Evolutionary conservation across 2,329 filamentous ascomycete species (phyloP).

Genomic region (Teratosphaeria nubilosa): DNA sequence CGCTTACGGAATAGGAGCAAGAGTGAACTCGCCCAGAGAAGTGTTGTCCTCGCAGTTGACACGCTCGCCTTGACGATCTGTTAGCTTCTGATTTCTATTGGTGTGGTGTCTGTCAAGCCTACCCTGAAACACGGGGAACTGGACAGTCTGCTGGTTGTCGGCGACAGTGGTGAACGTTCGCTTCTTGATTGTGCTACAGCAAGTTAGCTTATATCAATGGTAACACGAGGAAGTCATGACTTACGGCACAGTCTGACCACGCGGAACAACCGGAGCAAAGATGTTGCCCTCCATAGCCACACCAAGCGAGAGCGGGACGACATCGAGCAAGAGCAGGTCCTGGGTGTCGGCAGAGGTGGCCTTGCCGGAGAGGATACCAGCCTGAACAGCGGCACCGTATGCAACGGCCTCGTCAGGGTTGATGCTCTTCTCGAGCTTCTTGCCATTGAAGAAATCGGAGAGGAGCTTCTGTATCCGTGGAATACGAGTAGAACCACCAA

Average conservation of each 20-base stretch:
- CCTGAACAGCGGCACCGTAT: conserved; percentile 97
- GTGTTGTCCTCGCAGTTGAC: conserved; percentile 99
- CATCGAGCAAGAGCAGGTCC: conserved; percentile 91
- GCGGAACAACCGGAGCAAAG: conserved; percentile 82
- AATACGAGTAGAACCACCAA: conserved; percentile 98
- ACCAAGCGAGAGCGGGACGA: conserved; percentile 91
- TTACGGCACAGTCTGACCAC: conserved; percentile 35
- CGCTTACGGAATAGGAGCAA: conserved; percentile 51
- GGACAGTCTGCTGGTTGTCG: conserved; percentile 47
- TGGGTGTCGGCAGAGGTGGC: conserved; percentile 88
- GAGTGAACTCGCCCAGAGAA: conserved; percentile 89
- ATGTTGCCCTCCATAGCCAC: conserved; percentile 99
- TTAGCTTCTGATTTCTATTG: neutral
- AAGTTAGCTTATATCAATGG: conserved; percentile 1
- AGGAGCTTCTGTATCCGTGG: conserved; percentile 98
- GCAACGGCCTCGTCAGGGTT: conserved; percentile 99
- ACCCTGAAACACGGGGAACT: conserved; percentile 44
- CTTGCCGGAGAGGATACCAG: conserved; percentile 97
- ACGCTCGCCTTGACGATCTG: conserved; percentile 63
- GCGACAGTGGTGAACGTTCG: conserved; percentile 77
- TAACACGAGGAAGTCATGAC: neutral
- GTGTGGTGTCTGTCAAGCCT: neutral
- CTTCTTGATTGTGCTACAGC: neutral
- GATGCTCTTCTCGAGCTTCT: conserved; percentile 99
- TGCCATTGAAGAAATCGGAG: conserved; percentile 97